These are phyloP conservation scores for Hypomyces perniciosus DNA, from an alignment of 2,329 filamentous ascomycete species.

Conservation along the genomic window DNA sequence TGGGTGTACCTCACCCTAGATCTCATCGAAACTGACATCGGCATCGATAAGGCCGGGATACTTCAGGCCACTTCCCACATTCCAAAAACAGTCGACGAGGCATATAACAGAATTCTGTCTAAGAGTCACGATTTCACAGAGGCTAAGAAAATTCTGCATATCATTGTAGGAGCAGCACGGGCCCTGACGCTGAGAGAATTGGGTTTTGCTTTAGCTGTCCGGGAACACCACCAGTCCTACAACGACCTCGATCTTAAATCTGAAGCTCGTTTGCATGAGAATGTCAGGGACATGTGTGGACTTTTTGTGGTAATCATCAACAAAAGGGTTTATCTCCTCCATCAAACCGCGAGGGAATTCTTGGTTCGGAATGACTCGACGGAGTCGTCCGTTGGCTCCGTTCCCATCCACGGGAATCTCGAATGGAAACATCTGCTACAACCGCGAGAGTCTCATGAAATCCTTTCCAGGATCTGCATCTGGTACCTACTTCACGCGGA, in stretches of 20 bases:
- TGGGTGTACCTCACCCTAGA: conserved; percentile 21
- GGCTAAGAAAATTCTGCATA: conserved; percentile 18
- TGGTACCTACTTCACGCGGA: conserved; percentile 6
- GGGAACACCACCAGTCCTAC: conserved; percentile 5
- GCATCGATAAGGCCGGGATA: conserved; percentile 10
- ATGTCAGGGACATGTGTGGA: conserved; percentile 23
- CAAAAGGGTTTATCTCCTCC: conserved; percentile 18
- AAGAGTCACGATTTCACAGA: conserved; percentile 11
- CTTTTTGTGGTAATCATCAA: conserved; percentile 23
- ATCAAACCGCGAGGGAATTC: conserved; percentile 21
- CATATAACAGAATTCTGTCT: conserved; percentile 22
- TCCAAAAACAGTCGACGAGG: conserved; percentile 19
- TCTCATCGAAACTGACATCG: conserved; percentile 11
- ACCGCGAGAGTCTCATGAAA: conserved; percentile 9
- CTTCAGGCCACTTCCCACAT: conserved; percentile 9
- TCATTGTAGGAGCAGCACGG: conserved; percentile 20
- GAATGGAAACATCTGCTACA: conserved; percentile 14
- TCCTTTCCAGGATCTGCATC: conserved; percentile 16
- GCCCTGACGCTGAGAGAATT: conserved; percentile 21
- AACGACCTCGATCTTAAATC: conserved; percentile 3
- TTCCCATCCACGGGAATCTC: neutral
- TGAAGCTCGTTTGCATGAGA: conserved; percentile 8
- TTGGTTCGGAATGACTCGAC: conserved; percentile 4
- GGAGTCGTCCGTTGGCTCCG: neutral
- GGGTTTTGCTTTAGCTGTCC: conserved; percentile 15